Percentiles rank a stretch among this genome's conserved stretches.
These are phyloP conservation scores for Golubevia pallescens DNA, from an alignment of 1,284 basidiomycete genomes.

Conservation along the genomic window DNA sequence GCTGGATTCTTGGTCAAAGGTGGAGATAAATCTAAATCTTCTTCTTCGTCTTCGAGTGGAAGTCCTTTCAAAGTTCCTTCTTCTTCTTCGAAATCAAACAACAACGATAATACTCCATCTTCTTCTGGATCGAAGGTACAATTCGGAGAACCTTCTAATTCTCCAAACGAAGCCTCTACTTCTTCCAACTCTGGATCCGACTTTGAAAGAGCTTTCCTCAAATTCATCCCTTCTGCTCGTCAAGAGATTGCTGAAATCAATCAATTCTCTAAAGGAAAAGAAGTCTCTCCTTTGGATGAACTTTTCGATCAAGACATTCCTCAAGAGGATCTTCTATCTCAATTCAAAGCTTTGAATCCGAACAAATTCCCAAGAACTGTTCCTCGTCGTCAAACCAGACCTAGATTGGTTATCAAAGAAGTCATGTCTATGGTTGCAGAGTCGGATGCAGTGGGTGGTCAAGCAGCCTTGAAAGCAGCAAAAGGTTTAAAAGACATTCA, in stretches of 20 bases:
- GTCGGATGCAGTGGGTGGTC: slow-evolving; percentile 53
- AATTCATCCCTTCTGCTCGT: not conserved
- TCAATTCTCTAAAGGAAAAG: not conserved
- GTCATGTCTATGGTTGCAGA: slow-evolving; percentile 44
- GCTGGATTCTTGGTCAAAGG: too few relatives aligned
- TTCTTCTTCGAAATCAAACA: too few relatives aligned
- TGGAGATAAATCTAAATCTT: too few relatives aligned
- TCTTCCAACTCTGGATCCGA: not conserved
- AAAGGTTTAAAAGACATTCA: slow-evolving; percentile 36
- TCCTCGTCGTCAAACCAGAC: not conserved
- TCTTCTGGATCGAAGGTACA: too few relatives aligned
- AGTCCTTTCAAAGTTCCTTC: too few relatives aligned
- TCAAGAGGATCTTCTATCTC: not conserved
- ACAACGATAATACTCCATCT: too few relatives aligned
- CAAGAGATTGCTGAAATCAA: not conserved
- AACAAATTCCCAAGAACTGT: not conserved
- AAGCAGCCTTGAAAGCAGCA: slow-evolving; percentile 42
- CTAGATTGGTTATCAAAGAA: slow-evolving; percentile 31
- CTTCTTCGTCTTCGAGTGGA: too few relatives aligned
- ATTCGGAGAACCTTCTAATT: too few relatives aligned
- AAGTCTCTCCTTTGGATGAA: not conserved
- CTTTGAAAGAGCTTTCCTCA: slow-evolving; percentile 45
- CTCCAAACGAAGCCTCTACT: too few relatives aligned
- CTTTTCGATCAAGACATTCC: not conserved
- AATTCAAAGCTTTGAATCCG: not conserved